A percentile compares a stretch with the other conserved stretches of the same genome.
Evolutionary conservation across 306 rosid genomes (phyloP).

Genomic region (Prunus davidiana): DNA sequence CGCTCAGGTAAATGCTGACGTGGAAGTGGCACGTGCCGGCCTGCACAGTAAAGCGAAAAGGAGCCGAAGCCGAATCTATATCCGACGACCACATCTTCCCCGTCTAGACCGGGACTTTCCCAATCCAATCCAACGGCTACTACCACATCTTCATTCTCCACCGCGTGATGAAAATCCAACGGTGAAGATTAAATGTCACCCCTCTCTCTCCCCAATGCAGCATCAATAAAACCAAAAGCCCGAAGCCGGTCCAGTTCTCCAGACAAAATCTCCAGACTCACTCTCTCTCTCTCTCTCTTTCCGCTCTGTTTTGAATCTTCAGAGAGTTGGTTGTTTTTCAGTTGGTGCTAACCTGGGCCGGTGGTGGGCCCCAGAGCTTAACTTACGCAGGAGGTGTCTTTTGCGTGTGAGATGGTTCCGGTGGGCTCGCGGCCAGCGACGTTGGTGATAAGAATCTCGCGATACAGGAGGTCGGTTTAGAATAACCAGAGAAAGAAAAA

Average conservation of each 20-base stretch:
- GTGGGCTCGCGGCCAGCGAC: constrained; percentile 22
- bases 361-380: neutral
- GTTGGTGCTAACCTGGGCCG: constrained; percentile 14
- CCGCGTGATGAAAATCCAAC: constrained; percentile 30
- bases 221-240: constrained; percentile 35
- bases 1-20: neutral
- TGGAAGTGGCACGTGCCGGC: constrained; percentile 68
- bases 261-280: constrained; percentile 1
- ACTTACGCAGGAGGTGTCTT: neutral
- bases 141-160: neutral
- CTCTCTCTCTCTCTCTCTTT: neutral
- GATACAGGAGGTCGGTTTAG: constrained; percentile 37
- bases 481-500: neutral
- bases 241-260: constrained; percentile 30
- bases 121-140: constrained; percentile 21
- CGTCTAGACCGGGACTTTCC: constrained; percentile 32
- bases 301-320: neutral
- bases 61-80: constrained; percentile 33
- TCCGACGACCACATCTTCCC: constrained; percentile 54
- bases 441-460: constrained; percentile 38
- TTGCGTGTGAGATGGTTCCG: constrained; percentile 50
- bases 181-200: constrained; percentile 32
- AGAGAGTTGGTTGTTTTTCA: neutral
- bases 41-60: constrained; percentile 51
- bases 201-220: constrained; percentile 10